A percentile compares a stretch with the other conserved stretches of the same genome.
Conservation (phyloP, 2,329 filamentous ascomycete species). For the Davidsoniella virescens region DNA sequence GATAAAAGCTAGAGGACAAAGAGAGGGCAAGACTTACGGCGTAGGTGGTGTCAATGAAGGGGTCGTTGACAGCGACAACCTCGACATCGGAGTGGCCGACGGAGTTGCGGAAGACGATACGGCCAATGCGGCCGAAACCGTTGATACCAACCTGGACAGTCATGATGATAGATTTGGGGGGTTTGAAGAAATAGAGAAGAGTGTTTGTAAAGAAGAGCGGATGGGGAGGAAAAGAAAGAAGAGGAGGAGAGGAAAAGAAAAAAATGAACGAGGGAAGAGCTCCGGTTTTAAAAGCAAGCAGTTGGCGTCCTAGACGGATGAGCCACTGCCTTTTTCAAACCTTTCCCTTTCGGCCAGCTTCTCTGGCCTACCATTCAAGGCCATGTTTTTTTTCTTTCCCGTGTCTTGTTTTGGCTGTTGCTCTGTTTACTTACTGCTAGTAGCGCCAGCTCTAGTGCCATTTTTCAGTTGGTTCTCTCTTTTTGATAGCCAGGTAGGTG, state of each 20-base stretch:
- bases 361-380: background rate
- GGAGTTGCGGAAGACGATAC: conserved; percentile 98
- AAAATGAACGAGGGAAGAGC: conserved; percentile 1
- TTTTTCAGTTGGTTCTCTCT: no score
- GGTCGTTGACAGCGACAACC: conserved; percentile 95
- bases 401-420: no score
- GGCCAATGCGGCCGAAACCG: conserved; percentile 98
- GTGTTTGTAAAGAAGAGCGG: background rate
- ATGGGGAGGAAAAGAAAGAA: conserved; percentile 1
- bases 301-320: background rate
- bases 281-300: conserved; percentile 3
- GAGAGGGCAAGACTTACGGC: conserved; percentile 51
- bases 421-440: no score
- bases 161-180: conserved; percentile 20
- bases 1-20: background rate
- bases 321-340: background rate
- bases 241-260: background rate
- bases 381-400: no score
- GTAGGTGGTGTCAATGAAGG: conserved; percentile 96
- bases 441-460: no score
- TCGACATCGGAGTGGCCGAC: conserved; percentile 78
- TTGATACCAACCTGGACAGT: conserved; percentile 83
- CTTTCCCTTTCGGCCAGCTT: background rate
- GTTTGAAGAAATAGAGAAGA: background rate
- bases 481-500: no score